Evolutionary conservation across 192 early-diverging fungal species (phyloP), one percentile per base, ranked within the genome.

Genomic region (Ambispora gerdemannii): DNA sequence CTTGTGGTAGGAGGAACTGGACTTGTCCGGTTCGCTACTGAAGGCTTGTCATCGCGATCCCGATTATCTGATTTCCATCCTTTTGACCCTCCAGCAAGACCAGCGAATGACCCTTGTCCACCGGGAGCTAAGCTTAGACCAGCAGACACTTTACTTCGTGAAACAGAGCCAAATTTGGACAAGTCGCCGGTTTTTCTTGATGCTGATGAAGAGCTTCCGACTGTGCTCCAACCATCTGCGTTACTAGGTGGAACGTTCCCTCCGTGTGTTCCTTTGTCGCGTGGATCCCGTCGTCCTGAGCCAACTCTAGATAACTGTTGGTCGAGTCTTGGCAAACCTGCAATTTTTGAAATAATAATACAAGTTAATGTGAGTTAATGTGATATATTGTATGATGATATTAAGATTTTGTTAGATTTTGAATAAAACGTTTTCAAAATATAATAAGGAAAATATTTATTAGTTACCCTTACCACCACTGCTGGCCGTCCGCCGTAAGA

Each of bases 211-310:
- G 35, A 47, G 63, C 72, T 74, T 4, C 84, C 84, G 51, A 87
- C 89, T 53, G 80, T 89, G 60, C 82, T 91, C 82, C 89, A 88
- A 1, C 93, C 93, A 76, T 91, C 91, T 10, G 83, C 80, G 11
- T 75, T 81, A 25, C 73, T 74, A 82, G 80, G 81, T 72, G 49
- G 76, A 74, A 65, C 75, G 31, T 31, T 71, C 72, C 65, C 73
- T 67, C 70, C 63, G 67, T 67, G 66, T 71, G 69, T 38, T 72
- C 31, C 13, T 63, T 73, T 60, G 71, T 75, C 74, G 72, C 78
- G 61, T 74, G 78, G 72, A 36, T 71, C 79, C 67, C 85, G 84
- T 59, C 79, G 82, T 59, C 82, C 77, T 35, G 89, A 90, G 13
- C 78, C 79, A 22, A 82, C 84, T 55, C 85, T 83, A 19, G 80